Percentiles rank a stretch among this genome's conserved stretches.
These are phyloP conservation scores for Phellopilus nigrolimitatus DNA, from an alignment of 1,284 basidiomycete species.

Conservation along the genomic window DNA sequence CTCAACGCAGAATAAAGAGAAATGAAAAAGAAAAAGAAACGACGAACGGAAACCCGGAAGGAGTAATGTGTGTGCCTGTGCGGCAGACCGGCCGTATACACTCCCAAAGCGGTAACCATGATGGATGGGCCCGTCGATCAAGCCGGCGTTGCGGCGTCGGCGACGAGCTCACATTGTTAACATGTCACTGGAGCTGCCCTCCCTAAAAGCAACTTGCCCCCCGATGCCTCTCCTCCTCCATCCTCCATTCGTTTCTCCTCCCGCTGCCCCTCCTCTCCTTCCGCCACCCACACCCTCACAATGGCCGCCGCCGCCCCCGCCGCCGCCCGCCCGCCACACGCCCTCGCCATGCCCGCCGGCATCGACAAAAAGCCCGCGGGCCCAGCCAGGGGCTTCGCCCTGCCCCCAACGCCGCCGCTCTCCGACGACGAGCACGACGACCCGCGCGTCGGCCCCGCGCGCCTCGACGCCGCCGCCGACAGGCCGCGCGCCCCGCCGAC, in stretches of 20 bases:
- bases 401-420: constrained; percentile 16
- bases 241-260: neutral
- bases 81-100: too few relatives aligned
- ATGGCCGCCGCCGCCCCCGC: neutral
- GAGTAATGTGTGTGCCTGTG: too few relatives aligned
- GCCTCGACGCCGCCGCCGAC: constrained; percentile 2
- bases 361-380: neutral
- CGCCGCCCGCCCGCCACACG: neutral
- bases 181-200: too few relatives aligned
- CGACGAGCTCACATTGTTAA: neutral
- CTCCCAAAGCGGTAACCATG: too few relatives aligned
- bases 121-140: too few relatives aligned
- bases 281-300: neutral
- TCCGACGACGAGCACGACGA: constrained; percentile 17
- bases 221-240: neutral
- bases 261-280: neutral
- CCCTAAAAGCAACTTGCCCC: neutral
- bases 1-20: too few relatives aligned
- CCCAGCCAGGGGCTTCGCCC: neutral
- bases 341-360: neutral
- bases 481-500: neutral
- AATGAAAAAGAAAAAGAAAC: too few relatives aligned
- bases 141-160: neutral
- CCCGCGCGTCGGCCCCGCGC: constrained; percentile 21
- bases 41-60: too few relatives aligned